phyloP scores from a whole-genome alignment of 1,139 yeast species.

The Hyphopichia pseudoburtonii region DNA sequence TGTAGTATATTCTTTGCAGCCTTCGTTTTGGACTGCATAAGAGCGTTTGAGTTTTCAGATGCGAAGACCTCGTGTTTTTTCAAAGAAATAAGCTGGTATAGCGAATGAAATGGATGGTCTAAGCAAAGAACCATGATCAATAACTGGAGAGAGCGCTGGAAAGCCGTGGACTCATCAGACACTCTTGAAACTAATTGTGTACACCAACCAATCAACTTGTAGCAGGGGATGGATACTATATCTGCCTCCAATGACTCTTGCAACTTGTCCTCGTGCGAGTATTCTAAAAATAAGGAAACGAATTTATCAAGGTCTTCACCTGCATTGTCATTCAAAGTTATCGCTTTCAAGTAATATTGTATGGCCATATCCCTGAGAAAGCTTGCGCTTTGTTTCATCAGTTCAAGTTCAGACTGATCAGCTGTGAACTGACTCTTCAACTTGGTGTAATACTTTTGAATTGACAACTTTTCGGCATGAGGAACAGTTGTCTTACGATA shows the following conservation, averaged over 20 bases:
- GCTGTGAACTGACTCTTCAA: constrained; percentile 46
- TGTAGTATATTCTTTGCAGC: constrained; percentile 54
- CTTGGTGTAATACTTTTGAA: constrained; percentile 50
- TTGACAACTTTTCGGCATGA: constrained; percentile 47
- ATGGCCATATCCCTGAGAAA: constrained; percentile 57
- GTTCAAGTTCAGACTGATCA: constrained; percentile 49
- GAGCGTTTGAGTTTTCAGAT: constrained; percentile 26
- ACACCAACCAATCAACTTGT: constrained; percentile 74
- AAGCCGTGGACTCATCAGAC: constrained; percentile 44
- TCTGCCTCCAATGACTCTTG: constrained; percentile 33
- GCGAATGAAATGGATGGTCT: constrained; percentile 75
- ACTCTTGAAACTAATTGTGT: constrained; percentile 81
- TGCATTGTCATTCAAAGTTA: constrained; percentile 46
- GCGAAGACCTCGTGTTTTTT: constrained; percentile 41
- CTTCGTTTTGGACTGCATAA: constrained; percentile 44
- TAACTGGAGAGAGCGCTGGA: constrained; percentile 55
- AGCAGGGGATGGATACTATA: constrained; percentile 48
- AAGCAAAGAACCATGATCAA: constrained; percentile 52
- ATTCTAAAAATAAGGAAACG: constrained; percentile 84
- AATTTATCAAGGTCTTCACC: constrained; percentile 72
- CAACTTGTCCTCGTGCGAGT: constrained; percentile 42
- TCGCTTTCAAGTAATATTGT: constrained; percentile 57
- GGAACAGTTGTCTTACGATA: constrained; percentile 38
- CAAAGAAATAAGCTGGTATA: constrained; percentile 67
- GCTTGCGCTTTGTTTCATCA: constrained; percentile 34